phyloP scores from a whole-genome alignment of 306 rosid genomes.

The Inga oerstediana region DNA sequence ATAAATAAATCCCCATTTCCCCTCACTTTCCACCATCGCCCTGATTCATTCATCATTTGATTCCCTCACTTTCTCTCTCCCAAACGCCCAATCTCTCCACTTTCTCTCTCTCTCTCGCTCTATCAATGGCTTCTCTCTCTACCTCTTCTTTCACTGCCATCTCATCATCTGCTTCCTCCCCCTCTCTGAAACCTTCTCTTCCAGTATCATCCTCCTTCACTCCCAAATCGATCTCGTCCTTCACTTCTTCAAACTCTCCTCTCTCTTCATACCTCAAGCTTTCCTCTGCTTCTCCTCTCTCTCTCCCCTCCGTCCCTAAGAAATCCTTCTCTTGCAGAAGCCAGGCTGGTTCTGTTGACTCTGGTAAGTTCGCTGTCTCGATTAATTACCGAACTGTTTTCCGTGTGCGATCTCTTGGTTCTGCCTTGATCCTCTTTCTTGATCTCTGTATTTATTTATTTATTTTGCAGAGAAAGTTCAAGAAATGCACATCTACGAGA shows the following conservation, averaged over 20 bases:
- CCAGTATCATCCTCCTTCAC: background rate
- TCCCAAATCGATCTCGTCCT: conserved; percentile 22
- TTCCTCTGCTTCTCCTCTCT: conserved; percentile 11
- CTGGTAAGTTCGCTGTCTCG: conserved; percentile 17
- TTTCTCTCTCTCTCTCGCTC: background rate
- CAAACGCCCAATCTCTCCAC: background rate
- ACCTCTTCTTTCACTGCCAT: conserved; percentile 35
- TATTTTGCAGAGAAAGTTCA: conserved; percentile 57
- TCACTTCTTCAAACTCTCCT: conserved; percentile 30
- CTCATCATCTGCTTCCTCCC: conserved; percentile 32
- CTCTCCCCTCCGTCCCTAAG: conserved; percentile 18
- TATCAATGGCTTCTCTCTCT: conserved; percentile 46
- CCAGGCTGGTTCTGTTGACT: conserved; percentile 40
- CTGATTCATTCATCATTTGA: background rate
- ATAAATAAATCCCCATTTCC: background rate
- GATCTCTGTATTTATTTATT: background rate
- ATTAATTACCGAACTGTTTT: background rate
- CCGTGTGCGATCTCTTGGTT: background rate
- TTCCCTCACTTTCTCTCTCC: background rate
- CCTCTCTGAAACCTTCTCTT: conserved; percentile 27
- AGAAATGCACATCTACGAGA: conserved; percentile 65
- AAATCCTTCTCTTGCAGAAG: conserved; percentile 50
- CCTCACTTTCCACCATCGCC: background rate
- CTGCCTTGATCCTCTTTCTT: conserved; percentile 29
- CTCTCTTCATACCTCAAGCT: conserved; percentile 41